Base-by-base conservation (phyloP, 2,329 filamentous ascomycete genomes). In the Ceratocystis cacaofunesta region DNA sequence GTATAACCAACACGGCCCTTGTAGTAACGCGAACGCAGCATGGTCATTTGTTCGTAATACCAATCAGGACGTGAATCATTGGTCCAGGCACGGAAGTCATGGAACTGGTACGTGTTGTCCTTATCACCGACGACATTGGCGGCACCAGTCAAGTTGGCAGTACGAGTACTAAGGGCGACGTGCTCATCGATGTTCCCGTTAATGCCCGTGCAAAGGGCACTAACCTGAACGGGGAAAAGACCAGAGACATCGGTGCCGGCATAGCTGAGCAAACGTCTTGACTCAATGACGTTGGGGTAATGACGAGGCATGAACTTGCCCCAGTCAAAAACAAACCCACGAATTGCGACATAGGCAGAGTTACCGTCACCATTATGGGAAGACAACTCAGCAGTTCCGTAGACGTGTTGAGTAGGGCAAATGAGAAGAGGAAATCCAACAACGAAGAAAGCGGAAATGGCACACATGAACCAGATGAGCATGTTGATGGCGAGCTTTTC, bases 401-500 rank as follows among this genome's bases (percentile, higher is more conserved):
- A 97, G 62, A 99, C 90, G 72, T 95, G 78, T 73, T 99, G 94
- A 22, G 80, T 92, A 0, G 94, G 94, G 75, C 94, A 99, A 71
- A 99, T 90, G 69, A 97, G 77, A 70, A 81, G 78, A 0, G 95
- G 95, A 72, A 99, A 95, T 65, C 86, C 81, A 68, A 97, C 82
- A 72, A 97, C 90, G 79, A 99, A 88, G 79, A 99, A 99, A 65
- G 88, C 82, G 32, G 89, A 85, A 61, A 89, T 75, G 17, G 77
- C 78, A 76, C 92, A 97, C 73, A 82, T 84, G 66, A 92, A 78
- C 94, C 95, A 99, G 73, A 99, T 99, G 72, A 97, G 82, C 74
- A 99, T 80, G 78, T 99, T 99, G 81, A 99, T 99, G 64, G 94
- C 92, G 67, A 99, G 75, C 80, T 99, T 99, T 75, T 99, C 94